Evolutionary conservation across 257 asterid genomes (phyloP).

Genomic region (Solanum paucissectum): DNA sequence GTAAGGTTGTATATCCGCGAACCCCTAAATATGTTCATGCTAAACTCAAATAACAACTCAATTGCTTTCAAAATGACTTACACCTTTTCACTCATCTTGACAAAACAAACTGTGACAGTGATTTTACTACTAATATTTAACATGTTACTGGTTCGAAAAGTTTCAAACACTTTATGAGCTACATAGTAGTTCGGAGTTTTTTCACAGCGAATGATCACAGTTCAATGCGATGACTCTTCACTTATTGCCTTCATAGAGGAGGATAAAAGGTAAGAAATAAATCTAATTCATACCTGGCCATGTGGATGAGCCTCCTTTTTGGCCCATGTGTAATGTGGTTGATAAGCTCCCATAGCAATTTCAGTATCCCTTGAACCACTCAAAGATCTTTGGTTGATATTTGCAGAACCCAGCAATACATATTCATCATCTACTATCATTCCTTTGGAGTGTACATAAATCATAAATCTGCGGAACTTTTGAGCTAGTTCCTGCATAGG

Average conservation of each 20-base stretch:
- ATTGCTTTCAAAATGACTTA: not conserved
- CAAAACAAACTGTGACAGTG: not conserved
- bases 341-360: slow-evolving; percentile 90
- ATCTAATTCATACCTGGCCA: slow-evolving; percentile 46
- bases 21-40: not conserved
- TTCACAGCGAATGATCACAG: not conserved
- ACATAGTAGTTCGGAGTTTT: not conserved
- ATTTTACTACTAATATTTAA: not conserved
- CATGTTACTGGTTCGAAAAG: not conserved
- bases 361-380: slow-evolving; percentile 86
- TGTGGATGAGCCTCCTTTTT: slow-evolving; percentile 39
- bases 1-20: not conserved
- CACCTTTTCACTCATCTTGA: not conserved
- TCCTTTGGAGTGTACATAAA: slow-evolving; percentile 78
- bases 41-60: not conserved
- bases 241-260: not conserved
- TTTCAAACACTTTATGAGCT: not conserved
- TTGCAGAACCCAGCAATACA: slow-evolving; percentile 73
- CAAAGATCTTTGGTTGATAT: slow-evolving; percentile 80
- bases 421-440: slow-evolving; percentile 79
- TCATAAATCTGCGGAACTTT: slow-evolving; percentile 57
- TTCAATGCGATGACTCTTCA: not conserved
- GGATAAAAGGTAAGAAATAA: not conserved
- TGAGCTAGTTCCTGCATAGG: slow-evolving; percentile 14
- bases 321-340: slow-evolving; percentile 65